Evolutionary conservation across 1,284 basidiomycete species (phyloP).

Genomic region (Heliocybe sulcata): DNA sequence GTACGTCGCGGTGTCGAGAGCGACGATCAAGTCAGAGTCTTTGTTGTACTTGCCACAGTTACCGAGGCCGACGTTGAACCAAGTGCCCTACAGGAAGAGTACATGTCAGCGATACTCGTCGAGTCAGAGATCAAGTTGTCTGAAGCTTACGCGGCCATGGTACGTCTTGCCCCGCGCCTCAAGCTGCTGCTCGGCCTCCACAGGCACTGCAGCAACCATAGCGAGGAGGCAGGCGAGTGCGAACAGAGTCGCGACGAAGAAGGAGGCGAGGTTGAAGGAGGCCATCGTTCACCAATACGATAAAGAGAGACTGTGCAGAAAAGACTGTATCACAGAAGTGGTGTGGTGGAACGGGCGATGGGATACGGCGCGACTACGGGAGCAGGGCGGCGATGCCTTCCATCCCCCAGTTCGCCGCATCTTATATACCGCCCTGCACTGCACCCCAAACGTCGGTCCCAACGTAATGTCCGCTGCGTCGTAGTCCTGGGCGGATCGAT

Average conservation of each 20-base stretch:
- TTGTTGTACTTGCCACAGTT: conserved; percentile 11
- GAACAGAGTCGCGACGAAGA: not conserved
- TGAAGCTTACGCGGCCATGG: not conserved
- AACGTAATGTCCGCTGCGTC: not conserved
- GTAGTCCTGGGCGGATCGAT: too few relatives aligned
- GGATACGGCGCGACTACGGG: not conserved
- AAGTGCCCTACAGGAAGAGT: conserved; percentile 9
- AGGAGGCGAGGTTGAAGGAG: not conserved
- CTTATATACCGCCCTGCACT: not conserved
- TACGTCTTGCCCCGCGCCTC: not conserved
- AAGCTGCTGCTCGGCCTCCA: not conserved
- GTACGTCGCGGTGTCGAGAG: not conserved
- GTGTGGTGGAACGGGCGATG: not conserved
- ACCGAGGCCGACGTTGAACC: conserved; percentile 11
- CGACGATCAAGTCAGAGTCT: conserved; percentile 9
- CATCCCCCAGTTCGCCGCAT: not conserved
- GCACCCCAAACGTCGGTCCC: not conserved
- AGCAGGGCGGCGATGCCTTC: not conserved
- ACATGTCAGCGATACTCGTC: not conserved
- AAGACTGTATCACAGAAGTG: not conserved
- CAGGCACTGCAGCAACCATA: not conserved
- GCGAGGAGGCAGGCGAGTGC: not conserved
- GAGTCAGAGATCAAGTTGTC: not conserved
- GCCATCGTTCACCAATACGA: not conserved
- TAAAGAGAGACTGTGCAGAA: not conserved